Conservation (phyloP, 2,329 filamentous ascomycete species). For the Mycosphaerella arachidis region DNA sequence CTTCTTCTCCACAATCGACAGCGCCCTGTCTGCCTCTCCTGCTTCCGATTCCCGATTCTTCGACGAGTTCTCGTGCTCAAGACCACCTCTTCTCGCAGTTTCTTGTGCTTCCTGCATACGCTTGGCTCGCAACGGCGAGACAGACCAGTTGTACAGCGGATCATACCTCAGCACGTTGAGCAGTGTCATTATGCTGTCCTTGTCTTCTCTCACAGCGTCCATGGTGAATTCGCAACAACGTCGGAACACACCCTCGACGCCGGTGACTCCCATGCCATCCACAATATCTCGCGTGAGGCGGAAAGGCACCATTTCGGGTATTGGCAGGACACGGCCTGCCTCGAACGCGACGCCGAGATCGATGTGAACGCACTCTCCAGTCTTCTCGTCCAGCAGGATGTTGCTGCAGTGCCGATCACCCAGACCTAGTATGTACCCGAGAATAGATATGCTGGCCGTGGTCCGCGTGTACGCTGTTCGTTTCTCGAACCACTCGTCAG, state of each 20-base stretch:
- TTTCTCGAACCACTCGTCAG: slow-evolving; percentile 91
- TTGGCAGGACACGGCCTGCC: slow-evolving; percentile 86
- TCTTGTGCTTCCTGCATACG: slow-evolving; percentile 63
- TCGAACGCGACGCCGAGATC: slow-evolving; percentile 97
- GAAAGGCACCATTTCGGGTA: slow-evolving; percentile 95
- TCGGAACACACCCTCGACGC: slow-evolving; percentile 91
- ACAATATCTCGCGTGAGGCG: slow-evolving; percentile 89
- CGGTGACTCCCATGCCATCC: slow-evolving; percentile 93
- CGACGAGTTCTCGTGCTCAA: slow-evolving; percentile 33
- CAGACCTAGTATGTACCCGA: slow-evolving; percentile 81
- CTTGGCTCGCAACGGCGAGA: slow-evolving; percentile 65
- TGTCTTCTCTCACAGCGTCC: slow-evolving; percentile 88
- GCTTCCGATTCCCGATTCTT: slow-evolving; percentile 49
- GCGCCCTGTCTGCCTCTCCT: slow-evolving; percentile 81
- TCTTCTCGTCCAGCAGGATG: slow-evolving; percentile 84
- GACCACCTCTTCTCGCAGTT: slow-evolving; percentile 41
- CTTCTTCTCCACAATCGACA: slow-evolving; percentile 95
- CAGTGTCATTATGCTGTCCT: slow-evolving; percentile 97
- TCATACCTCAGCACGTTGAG: slow-evolving; percentile 97
- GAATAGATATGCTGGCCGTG: slow-evolving; percentile 90
- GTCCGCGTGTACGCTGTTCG: slow-evolving; percentile 88
- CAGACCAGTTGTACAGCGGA: slow-evolving; percentile 91
- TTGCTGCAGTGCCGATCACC: slow-evolving; percentile 96
- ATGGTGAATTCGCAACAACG: slow-evolving; percentile 98
- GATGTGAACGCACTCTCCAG: slow-evolving; percentile 92